Percentiles rank a stretch among this genome's conserved stretches.
Evolutionary conservation across 1,284 basidiomycete genomes (phyloP).

Genomic region (Chiua sp.): DNA sequence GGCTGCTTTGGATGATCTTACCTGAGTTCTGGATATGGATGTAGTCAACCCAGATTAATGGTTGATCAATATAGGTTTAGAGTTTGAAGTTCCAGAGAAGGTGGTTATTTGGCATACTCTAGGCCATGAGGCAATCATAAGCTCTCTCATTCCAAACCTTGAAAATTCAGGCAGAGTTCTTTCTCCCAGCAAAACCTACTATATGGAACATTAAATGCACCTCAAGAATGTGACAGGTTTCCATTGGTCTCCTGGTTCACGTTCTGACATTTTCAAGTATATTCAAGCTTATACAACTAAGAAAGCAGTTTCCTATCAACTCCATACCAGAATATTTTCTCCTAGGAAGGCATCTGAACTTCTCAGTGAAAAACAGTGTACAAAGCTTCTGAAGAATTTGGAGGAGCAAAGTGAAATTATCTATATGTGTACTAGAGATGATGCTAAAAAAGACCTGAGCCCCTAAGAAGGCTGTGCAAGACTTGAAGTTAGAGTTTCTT

Average conservation of each 20-base stretch:
- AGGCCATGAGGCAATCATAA: background rate
- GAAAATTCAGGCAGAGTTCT: background rate
- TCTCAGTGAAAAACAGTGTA: accelerated
- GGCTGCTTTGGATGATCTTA: background rate
- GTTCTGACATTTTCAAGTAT: background rate
- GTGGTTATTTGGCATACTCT: background rate
- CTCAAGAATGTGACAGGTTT: slow-evolving; percentile 7
- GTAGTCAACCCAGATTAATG: background rate
- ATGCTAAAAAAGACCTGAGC: background rate
- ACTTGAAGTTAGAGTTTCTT: slow-evolving; percentile 4
- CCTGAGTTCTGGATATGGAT: background rate
- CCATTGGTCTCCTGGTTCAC: background rate
- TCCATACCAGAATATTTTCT: slow-evolving; percentile 7
- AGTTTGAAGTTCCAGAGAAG: background rate
- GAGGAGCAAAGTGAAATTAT: slow-evolving; percentile 5
- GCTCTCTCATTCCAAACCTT: background rate
- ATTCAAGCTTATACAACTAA: slow-evolving; percentile 22
- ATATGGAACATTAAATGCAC: slow-evolving; percentile 8
- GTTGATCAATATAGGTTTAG: background rate
- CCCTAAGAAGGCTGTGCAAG: slow-evolving; percentile 9
- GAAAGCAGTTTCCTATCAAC: slow-evolving; percentile 18
- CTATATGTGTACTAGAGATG: background rate
- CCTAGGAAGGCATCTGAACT: background rate
- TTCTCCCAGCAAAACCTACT: background rate
- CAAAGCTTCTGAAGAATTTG: background rate